Conservation (phyloP, 257 asterid genomes). For the Rehmannia glutinosa region DNA sequence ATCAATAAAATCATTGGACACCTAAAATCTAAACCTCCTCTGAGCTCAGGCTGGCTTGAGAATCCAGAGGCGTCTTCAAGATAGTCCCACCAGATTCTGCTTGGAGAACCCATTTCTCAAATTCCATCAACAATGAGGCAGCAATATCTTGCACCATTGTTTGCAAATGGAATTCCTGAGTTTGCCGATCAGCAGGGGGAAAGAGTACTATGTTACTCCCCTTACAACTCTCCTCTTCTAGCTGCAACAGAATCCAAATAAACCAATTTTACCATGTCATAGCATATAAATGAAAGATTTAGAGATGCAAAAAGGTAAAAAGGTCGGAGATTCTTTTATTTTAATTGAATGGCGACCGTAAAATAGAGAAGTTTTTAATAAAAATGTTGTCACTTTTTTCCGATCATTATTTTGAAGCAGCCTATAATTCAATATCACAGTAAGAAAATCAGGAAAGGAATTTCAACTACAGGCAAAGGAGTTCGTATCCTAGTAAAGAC, state of each 20-base stretch:
- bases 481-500: not conserved
- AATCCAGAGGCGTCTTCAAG: constrained; percentile 95
- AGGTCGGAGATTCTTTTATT: not conserved
- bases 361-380: too few species aligned
- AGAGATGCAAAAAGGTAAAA: not conserved
- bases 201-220: constrained; percentile 75
- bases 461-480: not conserved
- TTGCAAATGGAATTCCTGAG: constrained; percentile 90
- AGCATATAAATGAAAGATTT: not conserved
- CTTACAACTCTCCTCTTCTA: constrained; percentile 78
- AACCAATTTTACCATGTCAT: constrained; percentile 14
- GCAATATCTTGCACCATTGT: constrained; percentile 99
- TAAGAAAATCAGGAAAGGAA: not conserved
- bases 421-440: not conserved
- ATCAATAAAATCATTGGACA: constrained; percentile 47
- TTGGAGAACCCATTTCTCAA: constrained; percentile 93
- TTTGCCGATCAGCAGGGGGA: constrained; percentile 94
- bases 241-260: constrained; percentile 40
- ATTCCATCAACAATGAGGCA: constrained; percentile 90
- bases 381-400: too few species aligned
- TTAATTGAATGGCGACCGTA: too few species aligned
- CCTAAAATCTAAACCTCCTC: constrained; percentile 99
- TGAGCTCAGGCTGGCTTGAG: constrained; percentile 98
- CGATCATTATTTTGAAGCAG: too few species aligned
- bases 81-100: constrained; percentile 95